phyloP scores from a whole-genome alignment of 2,329 filamentous ascomycete species.

The Aspergillus oerlinghausenensis region DNA sequence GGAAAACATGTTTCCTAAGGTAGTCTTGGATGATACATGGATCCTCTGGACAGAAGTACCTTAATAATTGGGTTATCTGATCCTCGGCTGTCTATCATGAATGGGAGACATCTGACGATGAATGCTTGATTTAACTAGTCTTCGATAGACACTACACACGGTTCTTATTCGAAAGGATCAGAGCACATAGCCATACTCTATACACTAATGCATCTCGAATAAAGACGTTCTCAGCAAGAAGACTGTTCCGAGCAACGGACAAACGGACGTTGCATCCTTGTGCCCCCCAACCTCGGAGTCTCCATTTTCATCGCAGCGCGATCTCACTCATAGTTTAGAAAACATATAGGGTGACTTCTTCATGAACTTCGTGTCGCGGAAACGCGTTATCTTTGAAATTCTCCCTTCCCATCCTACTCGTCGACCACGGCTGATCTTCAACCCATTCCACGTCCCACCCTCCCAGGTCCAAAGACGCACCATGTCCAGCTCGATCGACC shows the following conservation, averaged over 20 bases:
- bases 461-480: constrained; percentile 11
- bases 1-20: background rate
- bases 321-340: background rate
- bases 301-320: background rate
- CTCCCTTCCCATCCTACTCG: background rate
- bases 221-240: background rate
- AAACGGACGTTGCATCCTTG: background rate
- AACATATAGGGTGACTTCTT: background rate
- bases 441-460: constrained; percentile 1
- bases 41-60: background rate
- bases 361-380: background rate
- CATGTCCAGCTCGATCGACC: constrained; percentile 30
- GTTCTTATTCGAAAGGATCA: background rate
- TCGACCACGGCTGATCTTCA: background rate
- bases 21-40: background rate
- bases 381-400: constrained; percentile 1
- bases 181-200: background rate
- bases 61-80: background rate
- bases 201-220: background rate
- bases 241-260: background rate
- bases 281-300: background rate
- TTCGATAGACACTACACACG: too few relatives aligned
- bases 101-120: background rate
- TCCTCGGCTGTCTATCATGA: background rate
- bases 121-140: background rate